Conservation (phyloP, 1,284 basidiomycete species). For the Phenoliferia sp. region DNA sequence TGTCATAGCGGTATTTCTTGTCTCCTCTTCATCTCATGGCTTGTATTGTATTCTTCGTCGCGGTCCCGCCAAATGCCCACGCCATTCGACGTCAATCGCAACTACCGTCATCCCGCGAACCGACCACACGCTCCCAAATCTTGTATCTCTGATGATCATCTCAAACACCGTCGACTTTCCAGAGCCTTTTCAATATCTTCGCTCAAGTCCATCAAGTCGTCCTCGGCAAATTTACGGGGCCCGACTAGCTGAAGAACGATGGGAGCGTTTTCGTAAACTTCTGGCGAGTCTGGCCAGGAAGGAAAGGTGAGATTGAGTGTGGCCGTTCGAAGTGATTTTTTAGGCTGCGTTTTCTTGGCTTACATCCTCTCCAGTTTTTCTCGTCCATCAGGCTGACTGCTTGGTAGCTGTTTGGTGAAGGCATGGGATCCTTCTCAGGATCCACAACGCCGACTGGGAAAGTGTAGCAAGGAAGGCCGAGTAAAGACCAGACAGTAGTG, state of each 20-base stretch:
- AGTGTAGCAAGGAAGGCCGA: conserved; percentile 49
- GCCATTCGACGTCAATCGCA: too few relatives aligned
- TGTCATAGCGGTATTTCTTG: too few relatives aligned
- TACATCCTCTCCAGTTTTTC: conserved; percentile 13
- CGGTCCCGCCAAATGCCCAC: too few relatives aligned
- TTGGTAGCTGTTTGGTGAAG: conserved; percentile 43
- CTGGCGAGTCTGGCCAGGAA: conserved; percentile 16
- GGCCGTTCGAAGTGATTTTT: neutral
- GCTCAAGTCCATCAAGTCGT: conserved; percentile 4
- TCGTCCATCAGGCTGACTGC: neutral
- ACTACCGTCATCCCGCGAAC: too few relatives aligned
- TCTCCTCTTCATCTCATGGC: too few relatives aligned
- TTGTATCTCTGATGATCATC: too few relatives aligned
- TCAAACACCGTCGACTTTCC: too few relatives aligned
- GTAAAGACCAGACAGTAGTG: conserved; percentile 8
- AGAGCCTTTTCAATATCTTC: conserved; percentile 2
- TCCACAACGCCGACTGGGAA: conserved; percentile 64
- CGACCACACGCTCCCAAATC: too few relatives aligned
- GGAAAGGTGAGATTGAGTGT: neutral
- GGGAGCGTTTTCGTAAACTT: conserved; percentile 25
- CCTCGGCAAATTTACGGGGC: conserved; percentile 6
- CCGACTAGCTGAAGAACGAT: conserved; percentile 33
- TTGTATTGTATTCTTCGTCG: too few relatives aligned
- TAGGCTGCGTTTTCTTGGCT: conserved; percentile 27
- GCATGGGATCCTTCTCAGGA: conserved; percentile 52